Base-by-base conservation (phyloP, 345 rosid genomes). In the Heritiera fomes region DNA sequence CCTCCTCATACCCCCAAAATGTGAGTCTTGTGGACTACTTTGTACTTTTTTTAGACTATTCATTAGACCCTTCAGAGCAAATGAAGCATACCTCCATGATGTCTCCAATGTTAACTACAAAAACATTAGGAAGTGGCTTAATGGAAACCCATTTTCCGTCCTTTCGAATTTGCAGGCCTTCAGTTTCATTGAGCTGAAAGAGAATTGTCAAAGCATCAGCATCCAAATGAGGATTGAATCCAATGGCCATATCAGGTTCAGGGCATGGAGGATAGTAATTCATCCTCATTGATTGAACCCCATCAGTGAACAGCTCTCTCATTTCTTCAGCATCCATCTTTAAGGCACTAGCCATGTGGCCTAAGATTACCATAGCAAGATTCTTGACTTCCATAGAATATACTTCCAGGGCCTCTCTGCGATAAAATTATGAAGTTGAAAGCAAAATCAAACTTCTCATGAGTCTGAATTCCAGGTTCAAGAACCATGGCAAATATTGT, bases 221-320 rank as follows among this genome's bases (percentile, higher is more conserved):
- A 76, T 84, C 82, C 9, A 86, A 83, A 80, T 87, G 89, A 50
- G 88, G 85, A 63, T 81, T 78, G 62, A 87, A 82, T 8, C 89
- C 91, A 20, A 88, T 78, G 14, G 87, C 78, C 79, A 68, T 79
- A 43, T 85, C 82, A 23, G 89, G 87, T 77, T 85, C 76, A 15
- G 91, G 91, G 60, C 91, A 87, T 46, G 87, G 86, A 14, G 88
- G 91, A 67, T 88, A 88, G 81, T 85, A 87, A 72, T 87, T 88
- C 84, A 88, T 88, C 75, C 89, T 86, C 75, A 86, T 79, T 45
- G 91, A 17, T 72, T 86, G 91, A 72, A 83, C 77, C 59, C 91
- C 91, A 7, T 83, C 84, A 6, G 12, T 50, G 58, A 86, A 86
- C 53, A 85, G 18, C 64, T 80, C 89, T 47, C 65, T 43, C 78